Base-by-base conservation (phyloP, 495 filamentous ascomycete species). In the Bacidia rubella region DNA sequence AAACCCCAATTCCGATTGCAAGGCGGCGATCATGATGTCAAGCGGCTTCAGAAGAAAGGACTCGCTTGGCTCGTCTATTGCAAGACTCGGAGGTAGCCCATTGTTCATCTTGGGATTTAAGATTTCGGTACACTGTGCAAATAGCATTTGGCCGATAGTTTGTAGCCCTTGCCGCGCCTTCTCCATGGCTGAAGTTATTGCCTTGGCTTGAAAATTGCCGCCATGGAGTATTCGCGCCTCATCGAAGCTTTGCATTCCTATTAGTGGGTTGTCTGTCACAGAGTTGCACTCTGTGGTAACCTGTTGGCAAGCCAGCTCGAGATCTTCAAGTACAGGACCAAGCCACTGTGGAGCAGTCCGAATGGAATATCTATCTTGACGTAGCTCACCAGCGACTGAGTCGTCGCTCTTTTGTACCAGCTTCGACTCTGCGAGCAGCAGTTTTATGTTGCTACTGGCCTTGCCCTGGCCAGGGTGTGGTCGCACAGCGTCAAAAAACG, bases 281-380 rank as follows among this genome's bases (percentile, higher is more conserved):
- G 79, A 81, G 58, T 82, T 83, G 47, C 78, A 67, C 55, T 85
- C 81, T 0, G 62, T 66, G 1, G 61, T 56, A 12, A 84, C 57
- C 42, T 83, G 80, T 2, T 63, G 53, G 5, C 70, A 62, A 0
- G 79, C 72, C 0, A 79, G 69, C 2, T 62, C 46, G 10, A 83
- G 65, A 56, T 81, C 77, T 56, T 85, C 80, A 1, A 82, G 61
- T 42, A 77, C 70, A 0, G 79, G 80, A 0, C 78, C 77, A 21
- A 83, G 69, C 80, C 80, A 84, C 56, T 84, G 79, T 0, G 78
- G 66, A 0, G 78, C 69, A 1, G 73, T 82, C 22, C 81, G 70
- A 0, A 79, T 60, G 0, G 77, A 66, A 55, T 85, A 83, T 7
- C 80, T 72, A 58, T 85, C 80, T 52, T 84, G 81, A 5, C 67